Percentiles rank a stretch among this genome's conserved stretches.
phyloP scores from a whole-genome alignment of 202 grass and related monocot genomes.

The Saccharum hybrid region DNA sequence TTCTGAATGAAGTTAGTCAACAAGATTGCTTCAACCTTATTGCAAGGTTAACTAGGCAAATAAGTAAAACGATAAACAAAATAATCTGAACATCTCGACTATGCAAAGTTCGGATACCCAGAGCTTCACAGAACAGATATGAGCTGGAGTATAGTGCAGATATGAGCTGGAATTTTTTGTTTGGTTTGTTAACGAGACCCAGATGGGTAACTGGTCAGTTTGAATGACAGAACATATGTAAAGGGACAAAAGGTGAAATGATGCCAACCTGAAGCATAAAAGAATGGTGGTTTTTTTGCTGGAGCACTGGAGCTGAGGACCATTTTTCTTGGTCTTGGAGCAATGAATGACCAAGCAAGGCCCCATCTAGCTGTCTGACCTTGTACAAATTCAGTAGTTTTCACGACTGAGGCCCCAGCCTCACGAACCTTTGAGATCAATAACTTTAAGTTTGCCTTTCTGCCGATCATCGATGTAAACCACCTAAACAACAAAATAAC shows the following conservation, averaged over 20 bases:
- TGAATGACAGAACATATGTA: slow-evolving; percentile 3
- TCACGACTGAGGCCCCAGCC: slow-evolving; percentile 68
- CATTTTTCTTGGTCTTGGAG: slow-evolving; percentile 67
- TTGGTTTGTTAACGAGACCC: neutral
- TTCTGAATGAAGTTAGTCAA: slow-evolving; percentile 7
- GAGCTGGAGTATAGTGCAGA: neutral
- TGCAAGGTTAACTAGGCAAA: slow-evolving; percentile 11
- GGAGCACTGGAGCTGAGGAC: slow-evolving; percentile 52
- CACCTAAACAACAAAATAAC: slow-evolving; percentile 55
- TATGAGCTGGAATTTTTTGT: neutral
- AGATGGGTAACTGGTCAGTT: neutral
- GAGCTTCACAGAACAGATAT: neutral
- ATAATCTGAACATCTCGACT: slow-evolving; percentile 1
- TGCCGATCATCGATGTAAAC: slow-evolving; percentile 99
- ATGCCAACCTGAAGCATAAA: slow-evolving; percentile 75
- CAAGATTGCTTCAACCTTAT: slow-evolving; percentile 9
- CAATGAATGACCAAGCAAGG: slow-evolving; percentile 94
- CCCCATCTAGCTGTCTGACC: slow-evolving; percentile 89
- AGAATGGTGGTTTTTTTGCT: slow-evolving; percentile 64
- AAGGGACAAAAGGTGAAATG: slow-evolving; percentile 33
- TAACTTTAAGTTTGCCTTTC: slow-evolving; percentile 81
- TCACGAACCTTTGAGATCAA: slow-evolving; percentile 70
- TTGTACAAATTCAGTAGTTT: slow-evolving; percentile 96
- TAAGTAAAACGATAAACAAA: neutral
- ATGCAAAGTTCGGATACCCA: neutral